Base-by-base conservation (phyloP, 371 early-diverging fungal species). In the Zychaea mexicana region DNA sequence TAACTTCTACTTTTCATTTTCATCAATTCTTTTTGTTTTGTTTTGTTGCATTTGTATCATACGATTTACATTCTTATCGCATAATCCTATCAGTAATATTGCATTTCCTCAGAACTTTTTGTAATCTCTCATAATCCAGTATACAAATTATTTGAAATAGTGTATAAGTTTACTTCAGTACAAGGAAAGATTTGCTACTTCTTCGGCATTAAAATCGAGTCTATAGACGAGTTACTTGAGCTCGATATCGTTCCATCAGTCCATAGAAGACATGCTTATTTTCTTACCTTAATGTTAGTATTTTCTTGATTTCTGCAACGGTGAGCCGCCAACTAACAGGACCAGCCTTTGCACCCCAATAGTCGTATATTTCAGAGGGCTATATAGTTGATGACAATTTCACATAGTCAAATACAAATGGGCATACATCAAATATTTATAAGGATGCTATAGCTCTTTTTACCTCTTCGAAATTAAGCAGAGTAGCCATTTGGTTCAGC, bases 391-490 rank as follows among this genome's bases (percentile, higher is more conserved):
- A n/a, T n/a, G n/a, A n/a, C n/a, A n/a, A n/a, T n/a, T n/a, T n/a
- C n/a, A n/a, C n/a, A 39, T 21, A 30, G 5, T 1, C 15, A 36
- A 10, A 15, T 36, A 36, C 15, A 36, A 10, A 36, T 36, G 8
- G 15, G 8, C 36, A 10, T 36, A 36, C 15, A 15, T 36, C 36
- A 36, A 36, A 36, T 10, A 10, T 15, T 15, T 33, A 33, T 33
- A 8, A 8, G 5, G 12, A 33, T 33, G 12, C 33, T 12, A 33
- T 33, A n/a, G n/a, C n/a, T n/a, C n/a, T n/a, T n/a, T n/a, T n/a
- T 68, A 88, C 87, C 62, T 75, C 76, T 72, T 96, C 96, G 68
- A 93, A 77, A 33, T 92, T 94, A 47, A 96, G 69, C 36, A 94
- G 54, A 26, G 84, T 90, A 8, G 93, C 82, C 73, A 94, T 92